These are phyloP conservation scores for Mycena vitilis DNA, from an alignment of 768 basidiomycete genomes.

Conservation along the genomic window DNA sequence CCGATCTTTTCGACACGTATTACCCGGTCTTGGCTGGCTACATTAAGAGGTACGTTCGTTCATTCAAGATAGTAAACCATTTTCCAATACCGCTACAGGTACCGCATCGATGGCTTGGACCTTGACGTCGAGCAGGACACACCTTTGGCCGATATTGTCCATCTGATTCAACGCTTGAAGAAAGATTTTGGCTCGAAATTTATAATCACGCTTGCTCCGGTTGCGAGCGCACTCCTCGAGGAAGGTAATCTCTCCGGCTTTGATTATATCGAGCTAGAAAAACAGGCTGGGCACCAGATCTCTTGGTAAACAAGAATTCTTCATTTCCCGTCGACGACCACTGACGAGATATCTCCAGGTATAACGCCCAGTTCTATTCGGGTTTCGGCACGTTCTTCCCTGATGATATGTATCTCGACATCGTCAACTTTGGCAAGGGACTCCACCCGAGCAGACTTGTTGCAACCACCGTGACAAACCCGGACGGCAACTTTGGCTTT, in stretches of 20 bases:
- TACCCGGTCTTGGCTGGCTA: conserved; percentile 36
- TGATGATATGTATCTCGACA: conserved; percentile 30
- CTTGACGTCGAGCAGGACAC: conserved; percentile 41
- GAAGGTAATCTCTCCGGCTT: conserved; percentile 43
- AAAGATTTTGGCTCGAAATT: conserved; percentile 40
- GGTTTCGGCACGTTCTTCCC: conserved; percentile 34
- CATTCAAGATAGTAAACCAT: not conserved
- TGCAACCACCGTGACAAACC: conserved; percentile 32
- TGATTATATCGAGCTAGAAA: conserved; percentile 40
- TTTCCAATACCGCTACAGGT: conserved; percentile 21
- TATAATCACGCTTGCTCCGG: conserved; percentile 43
- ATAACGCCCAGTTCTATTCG: conserved; percentile 42
- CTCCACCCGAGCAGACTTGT: conserved; percentile 33
- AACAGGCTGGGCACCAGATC: conserved; percentile 27
- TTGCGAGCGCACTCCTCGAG: conserved; percentile 39
- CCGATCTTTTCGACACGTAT: conserved; percentile 37
- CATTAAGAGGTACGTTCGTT: conserved; percentile 6
- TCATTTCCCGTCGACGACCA: no score
- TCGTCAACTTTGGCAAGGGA: conserved; percentile 25
- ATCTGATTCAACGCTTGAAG: conserved; percentile 36
- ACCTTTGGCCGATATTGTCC: conserved; percentile 27
- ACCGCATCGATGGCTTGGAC: conserved; percentile 41
- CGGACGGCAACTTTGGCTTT: conserved; percentile 22
- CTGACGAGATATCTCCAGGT: not conserved
- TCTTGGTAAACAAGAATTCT: conserved; percentile 26